These are phyloP conservation scores for Aspergillus oerlinghausenensis DNA, from an alignment of 2,329 filamentous ascomycete species.

Conservation along the genomic window DNA sequence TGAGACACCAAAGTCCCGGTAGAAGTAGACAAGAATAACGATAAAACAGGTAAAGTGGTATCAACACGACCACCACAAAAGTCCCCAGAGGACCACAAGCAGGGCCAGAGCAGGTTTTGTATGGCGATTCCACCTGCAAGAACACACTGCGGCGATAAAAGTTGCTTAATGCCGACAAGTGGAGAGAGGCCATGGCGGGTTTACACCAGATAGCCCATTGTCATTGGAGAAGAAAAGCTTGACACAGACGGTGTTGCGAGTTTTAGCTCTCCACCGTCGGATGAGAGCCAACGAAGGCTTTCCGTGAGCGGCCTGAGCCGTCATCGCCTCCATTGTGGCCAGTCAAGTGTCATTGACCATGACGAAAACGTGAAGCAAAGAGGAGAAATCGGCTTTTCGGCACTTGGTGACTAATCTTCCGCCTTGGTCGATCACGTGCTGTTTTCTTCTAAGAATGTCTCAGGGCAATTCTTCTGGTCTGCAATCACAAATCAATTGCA, in stretches of 20 bases:
- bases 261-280: not conserved
- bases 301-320: not conserved
- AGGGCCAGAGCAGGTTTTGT: not conserved
- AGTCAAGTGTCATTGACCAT: not conserved
- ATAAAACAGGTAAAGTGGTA: not conserved
- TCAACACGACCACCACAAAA: not conserved
- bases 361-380: not conserved
- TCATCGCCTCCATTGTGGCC: not conserved
- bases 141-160: not conserved
- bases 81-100: not conserved
- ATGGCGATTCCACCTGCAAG: not conserved
- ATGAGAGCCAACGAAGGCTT: not conserved
- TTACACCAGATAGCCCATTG: not conserved
- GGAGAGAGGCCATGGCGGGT: not conserved
- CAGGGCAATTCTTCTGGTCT: not conserved
- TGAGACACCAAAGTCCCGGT: not conserved
- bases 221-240: not conserved
- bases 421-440: not conserved
- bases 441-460: not conserved
- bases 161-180: not conserved
- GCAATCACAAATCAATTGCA: no score
- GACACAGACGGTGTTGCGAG: not conserved
- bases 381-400: not conserved
- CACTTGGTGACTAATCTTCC: not conserved
- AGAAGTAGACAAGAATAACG: not conserved